These are phyloP conservation scores for Colletotrichum falcatum DNA, from an alignment of 2,329 filamentous ascomycete genomes.

Conservation along the genomic window DNA sequence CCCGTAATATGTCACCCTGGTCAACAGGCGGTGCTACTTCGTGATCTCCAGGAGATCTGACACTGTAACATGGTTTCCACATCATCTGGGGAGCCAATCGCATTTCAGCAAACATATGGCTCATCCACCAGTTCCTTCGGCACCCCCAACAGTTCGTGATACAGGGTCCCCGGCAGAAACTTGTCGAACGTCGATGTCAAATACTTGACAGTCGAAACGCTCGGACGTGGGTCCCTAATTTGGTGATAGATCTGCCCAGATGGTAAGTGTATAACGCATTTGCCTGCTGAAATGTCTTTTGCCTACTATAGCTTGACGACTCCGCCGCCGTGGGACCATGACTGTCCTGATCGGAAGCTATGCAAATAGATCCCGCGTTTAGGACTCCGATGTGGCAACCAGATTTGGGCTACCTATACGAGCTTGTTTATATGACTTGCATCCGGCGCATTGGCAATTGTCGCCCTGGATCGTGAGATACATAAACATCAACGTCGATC, in stretches of 20 bases:
- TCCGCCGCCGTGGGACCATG: slow-evolving; percentile 15
- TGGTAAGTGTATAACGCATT: slow-evolving; percentile 16
- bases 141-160: slow-evolving; percentile 34
- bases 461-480: slow-evolving; percentile 23
- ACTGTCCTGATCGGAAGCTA: slow-evolving; percentile 7
- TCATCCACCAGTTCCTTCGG: slow-evolving; percentile 2
- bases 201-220: slow-evolving; percentile 35
- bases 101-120: slow-evolving; percentile 12
- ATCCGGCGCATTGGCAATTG: background rate
- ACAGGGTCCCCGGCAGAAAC: slow-evolving; percentile 24
- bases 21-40: slow-evolving; percentile 22
- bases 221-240: slow-evolving; percentile 14
- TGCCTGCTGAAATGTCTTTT: background rate
- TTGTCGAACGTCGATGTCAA: slow-evolving; percentile 33
- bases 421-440: slow-evolving; percentile 33
- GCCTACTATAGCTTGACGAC: background rate
- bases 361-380: slow-evolving; percentile 24
- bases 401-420: slow-evolving; percentile 30
- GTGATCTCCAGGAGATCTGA: slow-evolving; percentile 28
- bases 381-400: slow-evolving; percentile 21
- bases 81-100: slow-evolving; percentile 31
- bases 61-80: slow-evolving; percentile 26
- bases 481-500: slow-evolving; percentile 35
- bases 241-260: slow-evolving; percentile 17
- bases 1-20: slow-evolving; percentile 10